These are phyloP conservation scores for Linaria vulgaris DNA, from an alignment of 257 asterid genomes.

Conservation along the genomic window DNA sequence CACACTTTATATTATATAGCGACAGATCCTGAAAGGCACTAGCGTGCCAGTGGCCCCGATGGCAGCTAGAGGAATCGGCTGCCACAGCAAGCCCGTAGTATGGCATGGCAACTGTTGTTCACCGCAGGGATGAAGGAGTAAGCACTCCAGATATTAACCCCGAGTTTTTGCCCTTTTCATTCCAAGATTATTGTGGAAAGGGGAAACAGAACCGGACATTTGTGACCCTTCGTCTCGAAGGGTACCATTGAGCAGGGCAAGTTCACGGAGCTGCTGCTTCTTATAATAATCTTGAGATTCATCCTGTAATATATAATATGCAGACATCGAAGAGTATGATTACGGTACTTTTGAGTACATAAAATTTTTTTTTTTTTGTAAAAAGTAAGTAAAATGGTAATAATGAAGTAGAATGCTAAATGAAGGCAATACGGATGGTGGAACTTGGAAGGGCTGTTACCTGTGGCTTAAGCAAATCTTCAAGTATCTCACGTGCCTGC, in stretches of 20 bases:
- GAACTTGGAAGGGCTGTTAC: conserved; percentile 43
- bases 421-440: conserved; percentile 24
- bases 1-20: conserved; percentile 48
- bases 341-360: too few relatives aligned
- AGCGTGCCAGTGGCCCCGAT: conserved; percentile 46
- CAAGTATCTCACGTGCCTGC: conserved; percentile 93
- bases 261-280: conserved; percentile 91
- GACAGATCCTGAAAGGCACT: conserved; percentile 43
- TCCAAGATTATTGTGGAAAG: conserved; percentile 85
- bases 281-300: conserved; percentile 88
- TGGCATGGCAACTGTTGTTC: conserved; percentile 35
- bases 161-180: conserved; percentile 98
- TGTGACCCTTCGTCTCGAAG: conserved; percentile 90
- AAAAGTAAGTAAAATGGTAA: too few relatives aligned
- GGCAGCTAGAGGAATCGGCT: conserved; percentile 37
- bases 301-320: conserved; percentile 43
- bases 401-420: neutral
- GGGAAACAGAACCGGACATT: conserved; percentile 92
- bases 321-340: neutral
- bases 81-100: conserved; percentile 39
- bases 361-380: too few relatives aligned
- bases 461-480: conserved; percentile 93
- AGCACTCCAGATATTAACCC: conserved; percentile 47
- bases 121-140: conserved; percentile 21
- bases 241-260: conserved; percentile 91